A percentile compares a stretch with the other conserved stretches of the same genome.
These are phyloP conservation scores for Aeschynomene evenia DNA, from an alignment of 306 rosid species.

Conservation along the genomic window DNA sequence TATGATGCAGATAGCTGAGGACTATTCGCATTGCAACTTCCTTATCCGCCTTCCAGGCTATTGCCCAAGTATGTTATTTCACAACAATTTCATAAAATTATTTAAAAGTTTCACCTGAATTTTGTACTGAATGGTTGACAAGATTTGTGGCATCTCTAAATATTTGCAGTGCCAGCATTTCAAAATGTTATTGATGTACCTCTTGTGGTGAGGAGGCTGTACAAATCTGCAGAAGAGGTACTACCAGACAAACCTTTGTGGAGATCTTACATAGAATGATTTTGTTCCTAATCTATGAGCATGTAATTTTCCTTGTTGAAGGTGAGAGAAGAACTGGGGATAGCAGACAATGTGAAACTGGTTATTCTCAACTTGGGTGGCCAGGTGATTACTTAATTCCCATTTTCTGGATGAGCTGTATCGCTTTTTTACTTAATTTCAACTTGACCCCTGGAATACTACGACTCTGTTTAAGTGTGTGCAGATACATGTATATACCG, in stretches of 20 bases:
- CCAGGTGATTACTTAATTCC: slow-evolving; percentile 57
- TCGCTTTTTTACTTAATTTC: neutral
- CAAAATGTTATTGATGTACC: slow-evolving; percentile 90
- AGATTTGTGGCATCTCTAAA: slow-evolving; percentile 13
- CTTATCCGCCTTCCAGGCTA: slow-evolving; percentile 97
- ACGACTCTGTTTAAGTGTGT: neutral
- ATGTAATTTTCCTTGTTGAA: slow-evolving; percentile 38
- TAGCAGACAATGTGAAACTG: slow-evolving; percentile 66
- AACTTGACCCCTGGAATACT: neutral
- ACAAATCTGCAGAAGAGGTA: slow-evolving; percentile 88
- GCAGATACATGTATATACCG: no score
- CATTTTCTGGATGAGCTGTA: neutral
- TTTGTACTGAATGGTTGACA: slow-evolving; percentile 4
- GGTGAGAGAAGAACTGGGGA: slow-evolving; percentile 82
- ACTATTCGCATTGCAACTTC: slow-evolving; percentile 93
- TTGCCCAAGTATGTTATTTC: slow-evolving; percentile 76
- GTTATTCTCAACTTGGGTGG: slow-evolving; percentile 97
- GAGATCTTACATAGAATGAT: slow-evolving; percentile 26
- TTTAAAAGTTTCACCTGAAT: neutral
- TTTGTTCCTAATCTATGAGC: slow-evolving; percentile 11
- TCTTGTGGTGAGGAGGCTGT: slow-evolving; percentile 89
- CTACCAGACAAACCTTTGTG: slow-evolving; percentile 17
- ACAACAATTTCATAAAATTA: slow-evolving; percentile 13
- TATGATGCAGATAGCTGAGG: slow-evolving; percentile 80
- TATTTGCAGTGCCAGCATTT: slow-evolving; percentile 85